Conservation (phyloP, 164 flowering plant genomes). For the Taxillus chinensis region DNA sequence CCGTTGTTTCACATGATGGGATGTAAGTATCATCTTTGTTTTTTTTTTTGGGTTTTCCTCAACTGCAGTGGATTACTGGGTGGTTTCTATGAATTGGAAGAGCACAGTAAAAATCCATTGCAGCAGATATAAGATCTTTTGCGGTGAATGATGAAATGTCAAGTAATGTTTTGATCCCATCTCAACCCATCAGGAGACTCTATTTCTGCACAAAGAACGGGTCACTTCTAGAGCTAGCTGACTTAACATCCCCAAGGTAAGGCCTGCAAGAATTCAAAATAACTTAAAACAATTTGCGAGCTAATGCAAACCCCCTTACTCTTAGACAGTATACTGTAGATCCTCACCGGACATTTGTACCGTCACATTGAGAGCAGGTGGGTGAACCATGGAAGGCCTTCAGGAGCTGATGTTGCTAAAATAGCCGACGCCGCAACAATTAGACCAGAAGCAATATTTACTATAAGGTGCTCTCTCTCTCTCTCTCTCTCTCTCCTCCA, state of each 20-base stretch:
- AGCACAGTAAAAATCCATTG: not conserved
- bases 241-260: constrained; percentile 50
- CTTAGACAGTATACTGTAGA: constrained; percentile 2
- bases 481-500: not conserved
- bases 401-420: constrained; percentile 70
- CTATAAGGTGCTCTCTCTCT: constrained; percentile 42
- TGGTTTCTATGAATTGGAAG: not conserved
- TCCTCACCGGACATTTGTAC: constrained; percentile 6
- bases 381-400: constrained; percentile 66
- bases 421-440: constrained; percentile 50
- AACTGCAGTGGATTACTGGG: not conserved
- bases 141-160: not conserved
- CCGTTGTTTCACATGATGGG: constrained; percentile 47
- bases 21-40: constrained; percentile 37
- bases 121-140: not conserved
- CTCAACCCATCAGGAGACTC: constrained; percentile 35
- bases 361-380: constrained; percentile 39
- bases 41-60: not conserved
- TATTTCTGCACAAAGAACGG: constrained; percentile 62
- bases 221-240: constrained; percentile 49
- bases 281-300: not conserved
- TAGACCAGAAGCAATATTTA: constrained; percentile 52
- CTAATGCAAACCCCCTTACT: not conserved
- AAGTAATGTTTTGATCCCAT: constrained; percentile 5
- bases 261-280: not conserved